Percentiles rank a stretch among this genome's conserved stretches.
These are phyloP conservation scores for Macroventuria anomochaeta DNA, from an alignment of 2,329 filamentous ascomycete species.

Conservation along the genomic window DNA sequence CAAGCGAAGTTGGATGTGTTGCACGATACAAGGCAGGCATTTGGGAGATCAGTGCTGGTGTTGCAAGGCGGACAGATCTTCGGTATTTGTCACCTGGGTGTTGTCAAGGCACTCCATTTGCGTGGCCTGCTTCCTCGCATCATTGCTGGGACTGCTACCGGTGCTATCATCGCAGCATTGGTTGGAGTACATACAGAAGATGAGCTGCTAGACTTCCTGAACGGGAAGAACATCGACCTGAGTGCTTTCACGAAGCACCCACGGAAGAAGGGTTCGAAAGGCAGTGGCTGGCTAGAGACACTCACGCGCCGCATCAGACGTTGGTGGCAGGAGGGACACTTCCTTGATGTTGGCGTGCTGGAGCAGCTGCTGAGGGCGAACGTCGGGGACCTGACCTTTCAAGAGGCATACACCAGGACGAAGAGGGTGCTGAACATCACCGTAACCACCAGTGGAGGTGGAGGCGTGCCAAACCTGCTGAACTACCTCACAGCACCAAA, in stretches of 20 bases:
- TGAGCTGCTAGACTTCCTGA: constrained; percentile 77
- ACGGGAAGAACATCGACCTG: constrained; percentile 81
- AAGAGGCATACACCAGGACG: constrained; percentile 86
- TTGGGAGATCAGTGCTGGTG: constrained; percentile 84
- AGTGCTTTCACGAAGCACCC: constrained; percentile 70
- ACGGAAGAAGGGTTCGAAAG: constrained; percentile 28
- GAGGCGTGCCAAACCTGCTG: constrained; percentile 80
- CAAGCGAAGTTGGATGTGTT: constrained; percentile 85
- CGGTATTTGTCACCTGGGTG: constrained; percentile 86
- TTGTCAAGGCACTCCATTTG: constrained; percentile 85
- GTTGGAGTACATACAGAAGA: constrained; percentile 88
- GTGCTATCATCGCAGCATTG: constrained; percentile 85
- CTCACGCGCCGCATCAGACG: constrained; percentile 70
- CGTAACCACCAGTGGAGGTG: constrained; percentile 75
- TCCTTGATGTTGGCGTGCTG: constrained; percentile 80
- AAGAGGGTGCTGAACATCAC: constrained; percentile 92
- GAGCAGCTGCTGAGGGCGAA: constrained; percentile 85
- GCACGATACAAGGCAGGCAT: constrained; percentile 85
- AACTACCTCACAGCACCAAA: constrained; percentile 95
- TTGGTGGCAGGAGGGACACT: constrained; percentile 78
- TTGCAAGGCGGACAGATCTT: constrained; percentile 92
- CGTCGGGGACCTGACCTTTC: constrained; percentile 88
- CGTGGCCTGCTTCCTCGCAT: constrained; percentile 84
- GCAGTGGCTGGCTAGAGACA: constrained; percentile 59
- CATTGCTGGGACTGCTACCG: constrained; percentile 88